These are phyloP conservation scores for Paxillus involutus DNA, from an alignment of 768 basidiomycete genomes.

Conservation along the genomic window DNA sequence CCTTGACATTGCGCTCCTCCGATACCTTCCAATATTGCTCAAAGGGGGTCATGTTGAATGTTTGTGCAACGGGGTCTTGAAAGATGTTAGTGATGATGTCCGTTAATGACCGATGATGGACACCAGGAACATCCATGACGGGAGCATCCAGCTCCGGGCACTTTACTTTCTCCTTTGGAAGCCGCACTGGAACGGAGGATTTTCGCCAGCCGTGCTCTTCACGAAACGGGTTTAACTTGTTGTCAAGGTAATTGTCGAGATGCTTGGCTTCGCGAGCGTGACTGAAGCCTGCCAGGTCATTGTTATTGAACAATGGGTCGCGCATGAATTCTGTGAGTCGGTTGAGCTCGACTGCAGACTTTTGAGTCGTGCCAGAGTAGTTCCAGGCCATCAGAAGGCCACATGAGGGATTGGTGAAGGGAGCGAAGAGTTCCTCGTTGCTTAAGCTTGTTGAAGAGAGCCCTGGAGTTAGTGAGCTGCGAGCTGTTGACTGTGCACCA, in stretches of 20 bases:
- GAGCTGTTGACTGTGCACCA: no score
- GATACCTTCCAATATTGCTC: background rate
- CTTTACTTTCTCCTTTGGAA: conserved; percentile 1
- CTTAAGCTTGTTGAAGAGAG: background rate
- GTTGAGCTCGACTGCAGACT: conserved; percentile 26
- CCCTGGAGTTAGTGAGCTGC: background rate
- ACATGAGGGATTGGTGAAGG: conserved; percentile 20
- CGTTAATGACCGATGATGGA: conserved; percentile 1
- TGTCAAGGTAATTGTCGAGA: background rate
- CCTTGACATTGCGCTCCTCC: background rate
- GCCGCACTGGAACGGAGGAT: background rate
- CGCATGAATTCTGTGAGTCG: conserved; percentile 24
- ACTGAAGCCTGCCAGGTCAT: conserved; percentile 20
- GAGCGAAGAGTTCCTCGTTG: background rate
- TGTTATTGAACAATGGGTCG: conserved; percentile 16
- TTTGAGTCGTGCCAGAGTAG: conserved; percentile 25
- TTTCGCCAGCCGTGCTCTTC: conserved; percentile 2
- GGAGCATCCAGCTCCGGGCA: background rate
- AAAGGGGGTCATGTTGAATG: conserved; percentile 4
- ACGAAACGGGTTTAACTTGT: background rate
- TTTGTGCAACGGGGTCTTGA: background rate
- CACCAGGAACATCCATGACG: background rate
- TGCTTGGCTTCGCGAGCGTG: background rate
- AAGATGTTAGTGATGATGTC: background rate
- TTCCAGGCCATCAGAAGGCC: conserved; percentile 32